phyloP scores from a whole-genome alignment of 495 filamentous ascomycete genomes.

The Glarea lozoyensis region DNA sequence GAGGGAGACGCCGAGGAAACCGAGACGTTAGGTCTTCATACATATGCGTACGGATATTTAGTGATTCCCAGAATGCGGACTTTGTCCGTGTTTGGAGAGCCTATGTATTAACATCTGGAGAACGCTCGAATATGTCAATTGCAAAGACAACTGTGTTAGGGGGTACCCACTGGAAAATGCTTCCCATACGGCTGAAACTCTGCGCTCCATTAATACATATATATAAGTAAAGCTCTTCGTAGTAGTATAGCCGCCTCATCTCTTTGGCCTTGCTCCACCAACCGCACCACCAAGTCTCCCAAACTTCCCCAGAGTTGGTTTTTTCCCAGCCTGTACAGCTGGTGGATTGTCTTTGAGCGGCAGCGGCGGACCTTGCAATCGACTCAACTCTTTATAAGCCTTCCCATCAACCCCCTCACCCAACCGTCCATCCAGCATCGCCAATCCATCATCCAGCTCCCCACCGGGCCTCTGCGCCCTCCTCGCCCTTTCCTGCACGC shows the following conservation, averaged over 20 bases:
- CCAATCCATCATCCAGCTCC: conserved; percentile 21
- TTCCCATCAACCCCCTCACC: conserved; percentile 30
- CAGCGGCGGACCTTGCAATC: conserved; percentile 25
- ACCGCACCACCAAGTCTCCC: conserved; percentile 60
- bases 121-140: no score
- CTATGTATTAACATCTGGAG: no score
- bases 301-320: conserved; percentile 59
- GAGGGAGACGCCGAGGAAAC: conserved; percentile 39
- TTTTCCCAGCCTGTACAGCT: conserved; percentile 40
- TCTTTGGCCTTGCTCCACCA: conserved; percentile 38
- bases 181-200: conserved; percentile 1
- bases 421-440: conserved; percentile 30
- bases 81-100: no score
- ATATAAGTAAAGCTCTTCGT: no score
- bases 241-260: conserved; percentile 10
- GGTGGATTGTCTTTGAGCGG: conserved; percentile 33
- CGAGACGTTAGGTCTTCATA: no score
- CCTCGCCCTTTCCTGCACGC: conserved; percentile 72
- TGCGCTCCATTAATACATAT: conserved; percentile 1
- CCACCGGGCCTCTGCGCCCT: conserved; percentile 31
- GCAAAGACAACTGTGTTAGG: no score
- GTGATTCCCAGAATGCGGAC: no score
- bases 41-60: no score
- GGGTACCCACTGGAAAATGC: no score
- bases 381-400: conserved; percentile 33